A percentile compares a stretch with the other conserved stretches of the same genome.
phyloP scores from a whole-genome alignment of 2,329 filamentous ascomycete genomes.

The Epichloe glyceriae region DNA sequence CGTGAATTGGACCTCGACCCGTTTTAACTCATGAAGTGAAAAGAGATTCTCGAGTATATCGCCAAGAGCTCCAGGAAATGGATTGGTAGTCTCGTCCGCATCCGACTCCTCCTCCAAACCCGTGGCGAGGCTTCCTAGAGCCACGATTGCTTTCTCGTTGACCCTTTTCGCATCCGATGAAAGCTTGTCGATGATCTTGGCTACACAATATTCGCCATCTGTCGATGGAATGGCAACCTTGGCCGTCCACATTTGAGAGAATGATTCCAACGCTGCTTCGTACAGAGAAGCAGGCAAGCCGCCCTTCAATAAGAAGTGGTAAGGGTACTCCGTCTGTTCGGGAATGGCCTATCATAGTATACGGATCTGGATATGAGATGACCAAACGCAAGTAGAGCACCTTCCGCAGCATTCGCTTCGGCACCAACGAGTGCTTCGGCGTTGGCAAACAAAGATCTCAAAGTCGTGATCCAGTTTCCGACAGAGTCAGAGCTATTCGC shows the following conservation, averaged over 20 bases:
- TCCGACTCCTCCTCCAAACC: slow-evolving; percentile 29
- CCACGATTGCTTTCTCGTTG: slow-evolving; percentile 68
- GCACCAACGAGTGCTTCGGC: slow-evolving; percentile 29
- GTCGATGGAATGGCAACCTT: slow-evolving; percentile 24
- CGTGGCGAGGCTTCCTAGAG: slow-evolving; percentile 64
- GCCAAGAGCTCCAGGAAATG: slow-evolving; percentile 28
- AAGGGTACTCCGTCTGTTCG: slow-evolving; percentile 16
- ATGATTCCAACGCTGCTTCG: slow-evolving; percentile 31
- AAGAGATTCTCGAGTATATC: slow-evolving; percentile 57
- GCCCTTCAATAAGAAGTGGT: slow-evolving; percentile 19
- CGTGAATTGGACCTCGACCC: slow-evolving; percentile 79
- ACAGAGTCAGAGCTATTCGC: slow-evolving; percentile 23
- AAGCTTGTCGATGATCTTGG: slow-evolving; percentile 47
- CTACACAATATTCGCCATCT: slow-evolving; percentile 18
- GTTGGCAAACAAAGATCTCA: slow-evolving; percentile 32
- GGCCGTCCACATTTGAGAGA: slow-evolving; percentile 34
- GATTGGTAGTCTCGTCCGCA: background rate
- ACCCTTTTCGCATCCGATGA: slow-evolving; percentile 61
- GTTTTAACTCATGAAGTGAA: slow-evolving; percentile 68
- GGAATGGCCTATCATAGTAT: slow-evolving; percentile 27
- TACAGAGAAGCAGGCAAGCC: slow-evolving; percentile 23
- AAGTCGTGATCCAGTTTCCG: slow-evolving; percentile 12
- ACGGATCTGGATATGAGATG: slow-evolving; percentile 30
- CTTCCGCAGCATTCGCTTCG: slow-evolving; percentile 33
- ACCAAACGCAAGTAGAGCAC: slow-evolving; percentile 31